Evolutionary conservation across 139 green algal genomes (phyloP).

Genomic region (Auxenochlorella protothecoides): DNA sequence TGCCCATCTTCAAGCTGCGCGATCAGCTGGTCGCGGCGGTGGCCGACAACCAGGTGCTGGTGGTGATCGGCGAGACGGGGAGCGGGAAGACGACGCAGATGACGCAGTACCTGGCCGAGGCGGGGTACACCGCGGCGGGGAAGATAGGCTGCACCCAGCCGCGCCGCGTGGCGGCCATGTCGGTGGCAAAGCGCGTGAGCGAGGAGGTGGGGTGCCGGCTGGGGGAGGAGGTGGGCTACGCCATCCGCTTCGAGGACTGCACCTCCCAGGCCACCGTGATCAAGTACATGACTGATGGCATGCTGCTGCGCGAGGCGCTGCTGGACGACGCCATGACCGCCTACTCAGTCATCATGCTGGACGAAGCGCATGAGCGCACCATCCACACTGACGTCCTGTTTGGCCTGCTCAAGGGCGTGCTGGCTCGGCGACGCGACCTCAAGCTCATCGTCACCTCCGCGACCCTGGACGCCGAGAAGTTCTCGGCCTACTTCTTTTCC

Average conservation of each 20-base stretch:
- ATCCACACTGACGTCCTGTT: slow-evolving; percentile 98
- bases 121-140: slow-evolving; percentile 60
- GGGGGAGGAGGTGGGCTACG: slow-evolving; percentile 90
- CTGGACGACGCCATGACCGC: slow-evolving; percentile 66
- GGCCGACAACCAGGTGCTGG: slow-evolving; percentile 77
- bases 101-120: slow-evolving; percentile 91
- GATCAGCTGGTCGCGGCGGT: slow-evolving; percentile 85
- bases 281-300: slow-evolving; percentile 97
- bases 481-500: slow-evolving; percentile 89
- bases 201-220: slow-evolving; percentile 84
- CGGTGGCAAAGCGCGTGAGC: slow-evolving; percentile 87
- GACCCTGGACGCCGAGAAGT: slow-evolving; percentile 95
- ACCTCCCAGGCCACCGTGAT: slow-evolving; percentile 81
- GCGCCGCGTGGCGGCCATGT: slow-evolving; percentile 89
- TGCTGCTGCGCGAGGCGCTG: slow-evolving; percentile 91
- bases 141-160: slow-evolving; percentile 92
- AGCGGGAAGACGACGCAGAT: slow-evolving; percentile 98
- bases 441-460: slow-evolving; percentile 86
- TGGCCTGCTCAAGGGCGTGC: slow-evolving; percentile 82
- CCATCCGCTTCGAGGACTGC: slow-evolving; percentile 96
- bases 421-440: slow-evolving; percentile 35
- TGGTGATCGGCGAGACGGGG: slow-evolving; percentile 87
- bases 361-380: slow-evolving; percentile 96
- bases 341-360: slow-evolving; percentile 86
- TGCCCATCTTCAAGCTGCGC: slow-evolving; percentile 92